phyloP scores from a whole-genome alignment of 768 basidiomycete genomes.

The Collybiopsis confluens region DNA sequence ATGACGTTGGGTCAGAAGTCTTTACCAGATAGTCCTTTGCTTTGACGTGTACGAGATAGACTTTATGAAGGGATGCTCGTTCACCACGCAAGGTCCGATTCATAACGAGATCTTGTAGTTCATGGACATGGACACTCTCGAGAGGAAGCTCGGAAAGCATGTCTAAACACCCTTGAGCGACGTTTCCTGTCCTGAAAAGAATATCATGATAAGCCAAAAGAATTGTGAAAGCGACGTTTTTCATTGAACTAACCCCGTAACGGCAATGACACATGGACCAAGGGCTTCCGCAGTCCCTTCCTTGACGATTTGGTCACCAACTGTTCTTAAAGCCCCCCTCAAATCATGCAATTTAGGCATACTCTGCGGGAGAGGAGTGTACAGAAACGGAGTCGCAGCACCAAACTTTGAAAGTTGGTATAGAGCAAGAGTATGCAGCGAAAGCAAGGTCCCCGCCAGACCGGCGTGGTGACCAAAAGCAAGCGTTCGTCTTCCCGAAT shows the following conservation, averaged over 20 bases:
- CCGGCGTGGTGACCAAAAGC: slow-evolving; percentile 94
- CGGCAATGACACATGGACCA: slow-evolving; percentile 76
- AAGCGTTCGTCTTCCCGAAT: slow-evolving; percentile 69
- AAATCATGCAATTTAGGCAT: neutral
- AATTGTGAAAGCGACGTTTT: neutral
- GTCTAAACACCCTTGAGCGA: slow-evolving; percentile 71
- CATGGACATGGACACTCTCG: slow-evolving; percentile 46
- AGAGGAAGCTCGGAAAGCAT: slow-evolving; percentile 72
- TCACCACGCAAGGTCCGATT: slow-evolving; percentile 37
- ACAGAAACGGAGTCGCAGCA: slow-evolving; percentile 80
- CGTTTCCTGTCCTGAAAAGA: slow-evolving; percentile 65
- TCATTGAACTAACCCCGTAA: slow-evolving; percentile 76
- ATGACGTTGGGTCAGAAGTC: slow-evolving; percentile 24
- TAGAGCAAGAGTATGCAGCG: slow-evolving; percentile 68
- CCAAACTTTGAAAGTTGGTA: slow-evolving; percentile 73
- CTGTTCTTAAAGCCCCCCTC: neutral
- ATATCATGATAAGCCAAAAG: too few species aligned
- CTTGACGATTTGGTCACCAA: slow-evolving; percentile 32
- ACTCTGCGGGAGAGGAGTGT: slow-evolving; percentile 52
- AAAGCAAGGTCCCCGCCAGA: slow-evolving; percentile 82
- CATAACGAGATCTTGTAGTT: slow-evolving; percentile 53
- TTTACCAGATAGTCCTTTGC: slow-evolving; percentile 67
- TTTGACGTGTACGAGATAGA: slow-evolving; percentile 56
- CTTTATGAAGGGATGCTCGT: neutral
- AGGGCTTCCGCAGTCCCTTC: slow-evolving; percentile 51